A percentile compares a stretch with the other conserved stretches of the same genome.
Evolutionary conservation across 345 rosid species (phyloP).

Genomic region (Passiflora organensis): DNA sequence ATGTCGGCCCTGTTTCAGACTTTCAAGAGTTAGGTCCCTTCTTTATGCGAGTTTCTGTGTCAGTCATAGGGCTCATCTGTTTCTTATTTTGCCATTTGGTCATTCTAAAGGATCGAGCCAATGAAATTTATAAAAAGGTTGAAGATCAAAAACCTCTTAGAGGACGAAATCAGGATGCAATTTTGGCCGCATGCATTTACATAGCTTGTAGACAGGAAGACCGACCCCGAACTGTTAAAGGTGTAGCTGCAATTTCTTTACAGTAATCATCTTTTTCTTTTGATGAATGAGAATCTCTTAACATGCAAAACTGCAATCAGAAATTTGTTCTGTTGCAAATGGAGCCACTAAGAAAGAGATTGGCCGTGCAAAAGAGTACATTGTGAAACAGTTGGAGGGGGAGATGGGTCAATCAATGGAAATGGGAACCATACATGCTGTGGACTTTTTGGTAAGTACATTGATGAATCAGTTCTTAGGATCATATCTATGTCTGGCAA

Average conservation of each 20-base stretch:
- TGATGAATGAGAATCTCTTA: too few relatives aligned
- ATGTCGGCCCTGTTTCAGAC: too few relatives aligned
- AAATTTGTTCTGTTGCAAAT: background rate
- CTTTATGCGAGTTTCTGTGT: background rate
- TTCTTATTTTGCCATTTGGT: too few relatives aligned
- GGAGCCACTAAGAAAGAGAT: slow-evolving; percentile 13
- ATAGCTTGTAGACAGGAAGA: slow-evolving; percentile 17
- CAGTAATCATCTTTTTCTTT: too few relatives aligned
- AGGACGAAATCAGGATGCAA: slow-evolving; percentile 4
- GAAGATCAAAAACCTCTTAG: slow-evolving; percentile 5
- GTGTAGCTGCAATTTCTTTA: background rate
- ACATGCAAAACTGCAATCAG: too few relatives aligned
- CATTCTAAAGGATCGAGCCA: slow-evolving; percentile 6
- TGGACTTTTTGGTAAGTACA: slow-evolving; percentile 8
- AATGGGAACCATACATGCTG: background rate
- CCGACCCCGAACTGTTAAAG: slow-evolving; percentile 7
- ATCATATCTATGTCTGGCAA: too few relatives aligned
- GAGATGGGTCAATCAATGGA: background rate
- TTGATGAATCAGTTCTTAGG: too few relatives aligned
- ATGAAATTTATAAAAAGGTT: slow-evolving; percentile 16
- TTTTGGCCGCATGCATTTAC: slow-evolving; percentile 14
- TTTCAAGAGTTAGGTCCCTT: too few relatives aligned
- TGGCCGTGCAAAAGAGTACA: background rate
- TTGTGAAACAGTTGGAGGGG: slow-evolving; percentile 4
- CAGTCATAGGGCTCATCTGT: background rate